These are phyloP conservation scores for Clonostachys byssicola DNA, from an alignment of 2,329 filamentous ascomycete genomes.

Conservation along the genomic window DNA sequence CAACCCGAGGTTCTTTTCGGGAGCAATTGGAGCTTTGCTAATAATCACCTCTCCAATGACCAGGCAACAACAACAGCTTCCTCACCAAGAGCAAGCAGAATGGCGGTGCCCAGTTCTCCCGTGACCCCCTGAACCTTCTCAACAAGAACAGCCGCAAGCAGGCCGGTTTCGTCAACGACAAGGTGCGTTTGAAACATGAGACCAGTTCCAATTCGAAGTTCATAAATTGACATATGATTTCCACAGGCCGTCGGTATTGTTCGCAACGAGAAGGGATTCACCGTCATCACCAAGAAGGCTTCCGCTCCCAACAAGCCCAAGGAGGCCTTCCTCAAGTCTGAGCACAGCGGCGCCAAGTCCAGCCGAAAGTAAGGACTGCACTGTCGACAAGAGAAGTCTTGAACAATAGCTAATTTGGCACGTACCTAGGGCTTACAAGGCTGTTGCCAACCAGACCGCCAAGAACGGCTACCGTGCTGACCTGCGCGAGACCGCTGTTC, in stretches of 20 bases:
- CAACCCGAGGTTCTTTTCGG: neutral
- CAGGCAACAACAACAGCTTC: slow-evolving; percentile 85
- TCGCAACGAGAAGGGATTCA: slow-evolving; percentile 71
- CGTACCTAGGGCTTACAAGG: slow-evolving; percentile 73
- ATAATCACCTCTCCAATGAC: slow-evolving; percentile 5
- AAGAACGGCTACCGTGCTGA: slow-evolving; percentile 83
- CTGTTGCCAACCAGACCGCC: slow-evolving; percentile 76
- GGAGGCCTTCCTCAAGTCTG: slow-evolving; percentile 57
- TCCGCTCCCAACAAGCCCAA: slow-evolving; percentile 70
- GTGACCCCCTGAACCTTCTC: slow-evolving; percentile 87
- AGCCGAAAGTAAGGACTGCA: slow-evolving; percentile 57
- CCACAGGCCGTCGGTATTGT: slow-evolving; percentile 76
- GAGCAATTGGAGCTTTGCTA: neutral
- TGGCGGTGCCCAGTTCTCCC: slow-evolving; percentile 86
- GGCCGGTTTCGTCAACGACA: slow-evolving; percentile 88
- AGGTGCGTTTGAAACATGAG: slow-evolving; percentile 53
- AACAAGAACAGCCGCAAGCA: slow-evolving; percentile 94
- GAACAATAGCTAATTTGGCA: slow-evolving; percentile 4
- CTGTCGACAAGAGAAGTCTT: neutral
- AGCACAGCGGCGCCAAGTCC: slow-evolving; percentile 68
- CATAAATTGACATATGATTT: slow-evolving; percentile 2
- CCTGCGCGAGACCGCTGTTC: slow-evolving; percentile 72
- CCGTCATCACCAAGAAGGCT: slow-evolving; percentile 81
- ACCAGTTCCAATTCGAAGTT: too few relatives aligned
- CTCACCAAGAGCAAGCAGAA: slow-evolving; percentile 82